Evolutionary conservation across 163 green algal genomes (phyloP).

Genomic region (Scenedesmus sp.): DNA sequence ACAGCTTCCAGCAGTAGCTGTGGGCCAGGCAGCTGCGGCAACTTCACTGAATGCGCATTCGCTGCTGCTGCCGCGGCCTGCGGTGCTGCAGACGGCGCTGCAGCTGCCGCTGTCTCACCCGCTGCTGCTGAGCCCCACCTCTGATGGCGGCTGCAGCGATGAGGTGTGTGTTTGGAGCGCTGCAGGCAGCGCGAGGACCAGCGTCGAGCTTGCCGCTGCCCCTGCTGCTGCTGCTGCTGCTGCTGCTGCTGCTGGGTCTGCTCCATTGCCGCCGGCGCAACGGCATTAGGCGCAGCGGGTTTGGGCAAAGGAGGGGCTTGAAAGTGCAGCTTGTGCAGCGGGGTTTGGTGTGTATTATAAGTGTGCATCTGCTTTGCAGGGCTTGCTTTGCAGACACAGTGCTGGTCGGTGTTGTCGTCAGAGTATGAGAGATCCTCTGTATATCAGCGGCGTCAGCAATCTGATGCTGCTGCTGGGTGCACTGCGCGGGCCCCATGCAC

Average conservation of each 20-base stretch:
- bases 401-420: neutral
- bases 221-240: neutral
- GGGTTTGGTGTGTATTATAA: neutral
- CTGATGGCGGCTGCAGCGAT: constrained; percentile 7
- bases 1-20: neutral
- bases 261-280: neutral
- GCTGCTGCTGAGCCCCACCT: neutral
- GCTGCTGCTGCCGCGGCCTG: neutral
- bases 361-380: too few species aligned
- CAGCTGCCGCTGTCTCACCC: constrained; percentile 17
- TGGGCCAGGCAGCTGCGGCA: neutral
- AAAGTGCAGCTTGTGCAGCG: neutral
- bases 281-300: neutral
- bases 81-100: neutral
- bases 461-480: neutral
- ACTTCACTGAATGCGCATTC: neutral
- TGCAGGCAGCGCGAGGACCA: neutral
- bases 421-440: too few species aligned
- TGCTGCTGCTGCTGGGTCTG: neutral
- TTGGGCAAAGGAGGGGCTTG: neutral
- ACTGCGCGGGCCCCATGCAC: neutral
- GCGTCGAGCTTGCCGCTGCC: neutral
- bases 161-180: neutral
- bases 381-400: too few species aligned
- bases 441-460: neutral